Percentiles rank a stretch among this genome's conserved stretches.
Conservation (phyloP, 2,329 filamentous ascomycete genomes). For the Thielaviopsis ethacetica region DNA sequence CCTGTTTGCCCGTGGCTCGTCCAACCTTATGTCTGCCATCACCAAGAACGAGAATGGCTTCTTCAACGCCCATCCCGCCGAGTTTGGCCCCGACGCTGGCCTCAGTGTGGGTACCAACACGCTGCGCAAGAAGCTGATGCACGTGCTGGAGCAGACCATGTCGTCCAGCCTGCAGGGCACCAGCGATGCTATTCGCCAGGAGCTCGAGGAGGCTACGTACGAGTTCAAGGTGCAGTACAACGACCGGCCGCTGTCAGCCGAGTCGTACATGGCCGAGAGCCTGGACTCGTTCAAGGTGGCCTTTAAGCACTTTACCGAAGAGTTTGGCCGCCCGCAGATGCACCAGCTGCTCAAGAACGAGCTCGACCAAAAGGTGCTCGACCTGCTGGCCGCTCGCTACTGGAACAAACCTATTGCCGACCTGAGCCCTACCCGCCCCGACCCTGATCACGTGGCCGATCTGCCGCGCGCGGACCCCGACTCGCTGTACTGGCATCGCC, state of each 20-base stretch:
- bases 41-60: conserved; percentile 75
- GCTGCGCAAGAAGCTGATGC: conserved; percentile 89
- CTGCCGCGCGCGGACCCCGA: conserved; percentile 75
- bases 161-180: conserved; percentile 78
- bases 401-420: conserved; percentile 95
- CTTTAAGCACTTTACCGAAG: conserved; percentile 84
- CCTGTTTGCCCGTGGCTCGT: conserved; percentile 68
- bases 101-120: conserved; percentile 71
- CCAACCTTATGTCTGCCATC: conserved; percentile 67
- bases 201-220: conserved; percentile 91
- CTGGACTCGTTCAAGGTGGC: conserved; percentile 94
- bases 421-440: conserved; percentile 47
- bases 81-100: conserved; percentile 60
- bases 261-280: conserved; percentile 91
- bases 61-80: conserved; percentile 66
- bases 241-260: conserved; percentile 81
- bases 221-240: conserved; percentile 99
- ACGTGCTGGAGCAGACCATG: conserved; percentile 94
- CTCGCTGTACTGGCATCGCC: conserved; percentile 81
- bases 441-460: conserved; percentile 57
- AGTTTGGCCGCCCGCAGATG: conserved; percentile 80
- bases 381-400: conserved; percentile 81
- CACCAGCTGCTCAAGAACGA: conserved; percentile 79
- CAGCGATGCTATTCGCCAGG: conserved; percentile 80
- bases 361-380: conserved; percentile 85